These are phyloP conservation scores for Hirschioporus abietinus DNA, from an alignment of 768 basidiomycete genomes.

Conservation along the genomic window DNA sequence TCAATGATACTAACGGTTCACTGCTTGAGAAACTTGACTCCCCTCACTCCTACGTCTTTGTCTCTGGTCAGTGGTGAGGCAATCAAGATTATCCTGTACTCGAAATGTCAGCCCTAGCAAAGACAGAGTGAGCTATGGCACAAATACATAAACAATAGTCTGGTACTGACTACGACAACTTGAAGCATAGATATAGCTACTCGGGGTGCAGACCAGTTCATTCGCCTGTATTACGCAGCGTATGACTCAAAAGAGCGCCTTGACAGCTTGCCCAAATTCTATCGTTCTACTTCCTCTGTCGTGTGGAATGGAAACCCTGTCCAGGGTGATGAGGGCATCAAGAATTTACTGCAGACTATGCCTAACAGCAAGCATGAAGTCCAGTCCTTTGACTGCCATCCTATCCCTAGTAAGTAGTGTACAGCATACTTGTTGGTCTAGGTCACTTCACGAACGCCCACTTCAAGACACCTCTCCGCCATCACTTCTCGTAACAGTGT, in stretches of 20 bases:
- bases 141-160: not conserved
- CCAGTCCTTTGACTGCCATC: conserved; percentile 86
- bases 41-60: not conserved
- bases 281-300: conserved; percentile 68
- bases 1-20: not conserved
- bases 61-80: not conserved
- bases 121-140: not conserved
- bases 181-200: conserved; percentile 87
- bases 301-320: conserved; percentile 85
- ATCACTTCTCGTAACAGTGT: conserved; percentile 71
- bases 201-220: conserved; percentile 78
- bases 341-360: conserved; percentile 63
- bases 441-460: conserved; percentile 1
- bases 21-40: not conserved
- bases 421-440: conserved; percentile 10
- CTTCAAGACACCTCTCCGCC: conserved; percentile 67
- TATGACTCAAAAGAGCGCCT: conserved; percentile 79
- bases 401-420: conserved; percentile 62
- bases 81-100: not conserved
- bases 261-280: conserved; percentile 75
- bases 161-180: conserved; percentile 7
- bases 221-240: conserved; percentile 73
- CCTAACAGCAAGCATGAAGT: conserved; percentile 79
- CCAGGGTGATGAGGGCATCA: conserved; percentile 65
- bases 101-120: conserved; percentile 1